These are phyloP conservation scores for Ogataea kodamae DNA, from an alignment of 805 yeast species.

Conservation along the genomic window DNA sequence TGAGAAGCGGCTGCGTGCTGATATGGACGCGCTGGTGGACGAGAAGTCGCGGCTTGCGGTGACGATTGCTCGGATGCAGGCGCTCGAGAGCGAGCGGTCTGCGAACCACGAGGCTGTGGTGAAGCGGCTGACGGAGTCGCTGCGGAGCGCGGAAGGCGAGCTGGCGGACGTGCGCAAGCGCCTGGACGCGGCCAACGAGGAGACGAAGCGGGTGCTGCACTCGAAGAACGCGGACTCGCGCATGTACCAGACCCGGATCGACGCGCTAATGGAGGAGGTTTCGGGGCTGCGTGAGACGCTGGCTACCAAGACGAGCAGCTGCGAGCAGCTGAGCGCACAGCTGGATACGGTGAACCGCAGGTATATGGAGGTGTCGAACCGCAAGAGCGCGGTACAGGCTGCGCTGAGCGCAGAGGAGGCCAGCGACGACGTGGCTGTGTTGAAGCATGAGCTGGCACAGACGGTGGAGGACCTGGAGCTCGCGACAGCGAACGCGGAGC, in stretches of 20 bases:
- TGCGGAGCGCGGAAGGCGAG: constrained; percentile 48
- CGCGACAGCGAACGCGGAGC: constrained; percentile 55
- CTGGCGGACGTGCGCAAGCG: constrained; percentile 42
- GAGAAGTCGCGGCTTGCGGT: constrained; percentile 60
- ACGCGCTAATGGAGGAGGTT: constrained; percentile 46
- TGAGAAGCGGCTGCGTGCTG: constrained; percentile 49
- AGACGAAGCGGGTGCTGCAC: constrained; percentile 47
- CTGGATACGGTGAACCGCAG: constrained; percentile 35
- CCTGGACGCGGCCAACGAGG: constrained; percentile 46
- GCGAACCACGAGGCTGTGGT: constrained; percentile 46
- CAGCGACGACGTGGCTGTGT: constrained; percentile 22
- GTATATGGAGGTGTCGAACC: constrained; percentile 26
- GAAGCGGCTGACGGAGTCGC: constrained; percentile 44
- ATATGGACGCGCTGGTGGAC: constrained; percentile 47
- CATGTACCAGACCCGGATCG: constrained; percentile 59
- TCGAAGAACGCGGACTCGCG: constrained; percentile 55
- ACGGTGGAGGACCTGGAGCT: constrained; percentile 53
- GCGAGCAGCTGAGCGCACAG: constrained; percentile 39
- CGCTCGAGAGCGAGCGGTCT: constrained; percentile 60
- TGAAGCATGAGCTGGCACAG: constrained; percentile 33
- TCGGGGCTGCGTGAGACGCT: constrained; percentile 40
- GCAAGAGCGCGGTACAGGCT: constrained; percentile 29
- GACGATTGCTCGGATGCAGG: constrained; percentile 57
- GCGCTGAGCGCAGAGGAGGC: constrained; percentile 22
- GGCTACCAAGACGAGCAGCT: constrained; percentile 36